Conservation (phyloP, 2,329 filamentous ascomycete genomes). For the Thielaviopsis euricoi region DNA sequence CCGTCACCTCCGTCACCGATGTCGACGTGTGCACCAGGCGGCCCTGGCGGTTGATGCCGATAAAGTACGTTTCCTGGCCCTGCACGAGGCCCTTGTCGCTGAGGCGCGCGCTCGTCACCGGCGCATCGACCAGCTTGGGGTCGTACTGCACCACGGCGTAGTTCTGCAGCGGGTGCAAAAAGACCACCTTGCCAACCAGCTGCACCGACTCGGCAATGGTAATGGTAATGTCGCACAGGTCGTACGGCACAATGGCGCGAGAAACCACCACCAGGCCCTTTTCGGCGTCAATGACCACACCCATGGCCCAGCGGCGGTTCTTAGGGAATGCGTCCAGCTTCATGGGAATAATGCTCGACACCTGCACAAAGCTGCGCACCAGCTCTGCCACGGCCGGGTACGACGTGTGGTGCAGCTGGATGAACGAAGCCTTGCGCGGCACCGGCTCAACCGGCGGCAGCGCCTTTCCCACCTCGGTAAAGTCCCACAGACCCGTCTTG, state of each 20-base stretch:
- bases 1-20: conserved; percentile 90
- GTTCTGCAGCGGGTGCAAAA: conserved; percentile 92
- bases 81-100: conserved; percentile 73
- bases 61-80: conserved; percentile 86
- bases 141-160: conserved; percentile 95
- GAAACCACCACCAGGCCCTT: conserved; percentile 92
- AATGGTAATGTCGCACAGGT: conserved; percentile 89
- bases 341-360: conserved; percentile 82
- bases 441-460: conserved; percentile 58
- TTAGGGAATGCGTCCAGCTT: conserved; percentile 97
- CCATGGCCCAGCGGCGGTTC: conserved; percentile 86
- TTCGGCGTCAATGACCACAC: conserved; percentile 90
- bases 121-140: conserved; percentile 78
- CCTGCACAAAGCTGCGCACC: conserved; percentile 84
- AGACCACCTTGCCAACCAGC: conserved; percentile 83
- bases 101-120: conserved; percentile 75
- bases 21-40: conserved; percentile 88
- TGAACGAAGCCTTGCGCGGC: conserved; percentile 71
- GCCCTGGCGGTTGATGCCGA: conserved; percentile 95
- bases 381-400: conserved; percentile 85
- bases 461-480: conserved; percentile 66
- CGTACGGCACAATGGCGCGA: conserved; percentile 83
- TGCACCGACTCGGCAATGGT: conserved; percentile 95
- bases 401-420: conserved; percentile 74
- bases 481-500: conserved; percentile 82